phyloP scores from a whole-genome alignment of 2,329 filamentous ascomycete genomes.

The Aspergillus pseudotamarii region DNA sequence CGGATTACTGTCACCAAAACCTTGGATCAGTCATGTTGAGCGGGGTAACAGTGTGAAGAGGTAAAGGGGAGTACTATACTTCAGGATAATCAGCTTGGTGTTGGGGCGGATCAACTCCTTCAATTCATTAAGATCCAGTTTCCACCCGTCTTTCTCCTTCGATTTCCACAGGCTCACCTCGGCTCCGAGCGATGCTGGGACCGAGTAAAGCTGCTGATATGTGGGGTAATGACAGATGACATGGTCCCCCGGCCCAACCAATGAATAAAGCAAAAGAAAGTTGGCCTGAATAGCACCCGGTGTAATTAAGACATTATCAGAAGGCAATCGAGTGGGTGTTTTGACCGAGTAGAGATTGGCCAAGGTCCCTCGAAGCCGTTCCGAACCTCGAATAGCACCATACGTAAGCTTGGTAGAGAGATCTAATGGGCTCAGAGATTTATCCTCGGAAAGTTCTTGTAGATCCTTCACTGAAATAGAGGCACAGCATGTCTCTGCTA shows the following conservation, averaged over 20 bases:
- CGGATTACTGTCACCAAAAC: constrained; percentile 65
- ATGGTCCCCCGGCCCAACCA: constrained; percentile 75
- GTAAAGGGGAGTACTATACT: constrained; percentile 36
- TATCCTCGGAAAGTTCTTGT: constrained; percentile 54
- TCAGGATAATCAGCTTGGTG: constrained; percentile 64
- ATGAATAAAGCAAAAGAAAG: constrained; percentile 72
- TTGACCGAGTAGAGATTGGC: constrained; percentile 54
- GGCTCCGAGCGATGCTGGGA: constrained; percentile 74
- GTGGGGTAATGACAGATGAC: constrained; percentile 88
- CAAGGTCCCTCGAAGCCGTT: constrained; percentile 30
- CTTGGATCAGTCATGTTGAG: constrained; percentile 62
- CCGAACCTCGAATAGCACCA: constrained; percentile 30
- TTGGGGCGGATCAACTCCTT: constrained; percentile 59
- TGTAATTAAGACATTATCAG: constrained; percentile 72
- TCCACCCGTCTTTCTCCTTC: constrained; percentile 64
- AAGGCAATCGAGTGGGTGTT: constrained; percentile 50
- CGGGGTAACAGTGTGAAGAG: constrained; percentile 57
- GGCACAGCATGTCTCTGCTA: constrained; percentile 77
- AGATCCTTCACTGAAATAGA: constrained; percentile 74
- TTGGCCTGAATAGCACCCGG: constrained; percentile 83
- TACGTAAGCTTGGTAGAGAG: constrained; percentile 31
- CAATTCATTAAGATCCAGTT: constrained; percentile 68
- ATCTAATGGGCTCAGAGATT: constrained; percentile 30
- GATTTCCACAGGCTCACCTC: constrained; percentile 78
- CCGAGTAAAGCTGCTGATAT: constrained; percentile 80